Percentiles rank a stretch among this genome's conserved stretches.
These are phyloP conservation scores for Paspalum notatum DNA, from an alignment of 176 grass and related monocot genomes.

Conservation along the genomic window DNA sequence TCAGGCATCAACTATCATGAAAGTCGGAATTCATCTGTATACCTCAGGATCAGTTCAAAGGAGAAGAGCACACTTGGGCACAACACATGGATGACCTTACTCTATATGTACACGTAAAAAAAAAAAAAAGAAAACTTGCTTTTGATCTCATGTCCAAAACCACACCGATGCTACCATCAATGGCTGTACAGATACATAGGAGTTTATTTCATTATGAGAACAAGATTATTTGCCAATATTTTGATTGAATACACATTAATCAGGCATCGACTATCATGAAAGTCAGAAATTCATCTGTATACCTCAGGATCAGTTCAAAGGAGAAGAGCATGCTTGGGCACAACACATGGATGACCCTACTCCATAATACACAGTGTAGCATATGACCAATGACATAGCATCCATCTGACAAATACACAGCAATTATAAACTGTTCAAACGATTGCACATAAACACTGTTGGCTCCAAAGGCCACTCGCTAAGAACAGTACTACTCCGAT, in stretches of 20 bases:
- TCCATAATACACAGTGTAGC: constrained; percentile 23
- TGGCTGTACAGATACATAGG: neutral
- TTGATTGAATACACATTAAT: neutral
- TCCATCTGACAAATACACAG: constrained; percentile 22
- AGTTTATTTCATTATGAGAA: neutral
- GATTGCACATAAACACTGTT: neutral
- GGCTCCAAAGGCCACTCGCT: neutral
- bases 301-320: neutral
- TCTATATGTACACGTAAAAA: no score
- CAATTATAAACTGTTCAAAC: constrained; percentile 33
- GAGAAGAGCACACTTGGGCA: constrained; percentile 8
- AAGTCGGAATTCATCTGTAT: neutral
- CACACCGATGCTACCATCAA: neutral
- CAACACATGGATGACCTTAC: constrained; percentile 15
- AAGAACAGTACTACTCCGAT: constrained; percentile 34
- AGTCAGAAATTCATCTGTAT: neutral
- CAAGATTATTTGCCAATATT: neutral
- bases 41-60: neutral
- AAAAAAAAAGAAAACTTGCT: neutral
- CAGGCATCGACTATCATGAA: neutral
- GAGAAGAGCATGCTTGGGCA: constrained; percentile 4
- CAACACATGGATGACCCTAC: constrained; percentile 15
- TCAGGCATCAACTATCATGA: neutral
- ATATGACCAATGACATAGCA: constrained; percentile 12
- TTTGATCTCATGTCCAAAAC: neutral